Conservation (phyloP, 176 grass and related monocot genomes). For the Phoenix dactylifera region DNA sequence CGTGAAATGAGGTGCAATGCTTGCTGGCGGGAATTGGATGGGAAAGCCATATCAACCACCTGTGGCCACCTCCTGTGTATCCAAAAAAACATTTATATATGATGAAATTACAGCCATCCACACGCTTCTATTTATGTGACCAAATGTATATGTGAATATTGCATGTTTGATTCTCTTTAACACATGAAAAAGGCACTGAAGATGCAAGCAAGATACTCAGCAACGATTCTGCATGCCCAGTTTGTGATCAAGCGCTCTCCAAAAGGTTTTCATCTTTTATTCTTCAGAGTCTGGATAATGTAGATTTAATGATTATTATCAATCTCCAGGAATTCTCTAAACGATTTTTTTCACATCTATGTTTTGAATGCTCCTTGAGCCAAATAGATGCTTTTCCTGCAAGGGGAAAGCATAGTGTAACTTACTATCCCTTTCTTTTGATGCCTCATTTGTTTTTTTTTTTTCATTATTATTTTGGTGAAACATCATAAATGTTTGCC, state of each 20-base stretch:
- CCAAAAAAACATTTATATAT: not conserved
- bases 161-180: conserved; percentile 11
- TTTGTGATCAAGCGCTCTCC: conserved; percentile 89
- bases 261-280: conserved; percentile 44
- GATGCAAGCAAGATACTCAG: conserved; percentile 82
- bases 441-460: not conserved
- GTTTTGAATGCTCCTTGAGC: no score
- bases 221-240: conserved; percentile 72
- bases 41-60: conserved; percentile 64
- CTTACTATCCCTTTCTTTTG: no score
- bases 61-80: conserved; percentile 92
- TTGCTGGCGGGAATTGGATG: conserved; percentile 84
- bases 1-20: conserved; percentile 86
- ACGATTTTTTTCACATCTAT: no score
- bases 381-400: no score
- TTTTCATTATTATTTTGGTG: conserved; percentile 6
- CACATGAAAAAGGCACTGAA: conserved; percentile 45
- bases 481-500: conserved; percentile 21
- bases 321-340: no score
- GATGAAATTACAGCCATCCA: no score
- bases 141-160: no score
- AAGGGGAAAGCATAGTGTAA: no score
- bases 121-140: no score
- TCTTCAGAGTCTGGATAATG: not conserved
- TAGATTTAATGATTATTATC: not conserved